phyloP scores from a whole-genome alignment of 441 rosid genomes.

The Sinapis alba region DNA sequence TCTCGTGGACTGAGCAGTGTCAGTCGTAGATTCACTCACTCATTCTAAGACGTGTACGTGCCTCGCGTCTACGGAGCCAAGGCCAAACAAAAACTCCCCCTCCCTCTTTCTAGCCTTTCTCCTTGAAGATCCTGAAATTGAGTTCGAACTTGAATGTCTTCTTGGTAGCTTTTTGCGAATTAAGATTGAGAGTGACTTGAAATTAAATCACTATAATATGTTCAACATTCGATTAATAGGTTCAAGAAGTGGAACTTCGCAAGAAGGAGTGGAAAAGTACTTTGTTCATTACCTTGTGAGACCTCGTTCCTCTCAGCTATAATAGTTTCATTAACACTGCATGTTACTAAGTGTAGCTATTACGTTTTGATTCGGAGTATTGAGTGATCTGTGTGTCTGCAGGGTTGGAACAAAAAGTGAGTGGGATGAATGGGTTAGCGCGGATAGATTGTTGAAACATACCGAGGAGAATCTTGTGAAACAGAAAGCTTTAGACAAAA shows the following conservation, averaged over 20 bases:
- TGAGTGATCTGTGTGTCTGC: conserved; percentile 53
- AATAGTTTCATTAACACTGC: neutral
- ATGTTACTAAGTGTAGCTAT: neutral
- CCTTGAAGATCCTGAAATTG: too few relatives aligned
- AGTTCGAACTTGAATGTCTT: too few relatives aligned
- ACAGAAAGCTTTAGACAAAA: conserved; percentile 85
- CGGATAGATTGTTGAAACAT: conserved; percentile 79
- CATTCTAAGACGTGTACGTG: too few relatives aligned
- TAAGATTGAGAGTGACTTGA: too few relatives aligned
- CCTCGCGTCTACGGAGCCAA: too few relatives aligned
- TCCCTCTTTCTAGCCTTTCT: too few relatives aligned
- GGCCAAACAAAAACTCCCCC: too few relatives aligned
- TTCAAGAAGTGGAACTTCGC: conserved; percentile 87
- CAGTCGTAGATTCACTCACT: neutral
- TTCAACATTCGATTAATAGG: conserved; percentile 49
- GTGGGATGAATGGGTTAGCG: conserved; percentile 99
- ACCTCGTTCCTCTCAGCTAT: conserved; percentile 1
- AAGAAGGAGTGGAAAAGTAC: conserved; percentile 87
- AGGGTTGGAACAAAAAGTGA: conserved; percentile 98
- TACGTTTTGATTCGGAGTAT: conserved; percentile 14
- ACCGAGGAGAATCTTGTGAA: conserved; percentile 82
- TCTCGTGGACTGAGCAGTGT: neutral
- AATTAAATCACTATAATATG: too few relatives aligned
- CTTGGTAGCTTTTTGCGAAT: too few relatives aligned
- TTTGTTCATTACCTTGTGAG: conserved; percentile 97